phyloP scores from a whole-genome alignment of 2,329 filamentous ascomycete species.

The Diaporthe caulivora region DNA sequence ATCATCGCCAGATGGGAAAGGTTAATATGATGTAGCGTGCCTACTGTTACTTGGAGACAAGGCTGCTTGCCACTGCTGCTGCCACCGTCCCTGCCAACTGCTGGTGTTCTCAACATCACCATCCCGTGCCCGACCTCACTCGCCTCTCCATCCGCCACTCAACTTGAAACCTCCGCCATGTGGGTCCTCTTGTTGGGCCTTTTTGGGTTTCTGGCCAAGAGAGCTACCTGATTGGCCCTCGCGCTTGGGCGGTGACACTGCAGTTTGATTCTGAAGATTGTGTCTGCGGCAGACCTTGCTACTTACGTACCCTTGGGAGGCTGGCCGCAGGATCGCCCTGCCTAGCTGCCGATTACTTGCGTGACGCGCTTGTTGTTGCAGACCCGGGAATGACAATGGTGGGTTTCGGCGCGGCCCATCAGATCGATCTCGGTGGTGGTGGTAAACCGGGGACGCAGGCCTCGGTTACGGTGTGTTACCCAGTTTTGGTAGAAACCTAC shows the following conservation, averaged over 20 bases:
- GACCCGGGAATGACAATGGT: neutral
- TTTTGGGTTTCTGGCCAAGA: neutral
- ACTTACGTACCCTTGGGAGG: neutral
- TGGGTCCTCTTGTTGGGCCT: slow-evolving; percentile 8
- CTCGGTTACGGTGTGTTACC: neutral
- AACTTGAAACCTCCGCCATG: slow-evolving; percentile 28
- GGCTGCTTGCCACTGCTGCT: no score
- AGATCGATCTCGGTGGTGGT: neutral
- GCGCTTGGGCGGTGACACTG: slow-evolving; percentile 21
- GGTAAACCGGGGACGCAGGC: neutral
- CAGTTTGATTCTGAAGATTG: slow-evolving; percentile 18
- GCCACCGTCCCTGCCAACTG: no score
- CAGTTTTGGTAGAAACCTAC: neutral
- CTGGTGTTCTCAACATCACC: neutral
- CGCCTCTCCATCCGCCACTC: neutral
- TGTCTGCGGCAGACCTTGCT: neutral
- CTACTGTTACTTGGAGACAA: slow-evolving; percentile 17
- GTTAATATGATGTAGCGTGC: slow-evolving; percentile 23
- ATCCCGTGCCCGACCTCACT: no score
- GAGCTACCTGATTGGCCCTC: slow-evolving; percentile 13
- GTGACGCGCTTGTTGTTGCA: neutral
- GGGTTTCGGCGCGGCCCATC: neutral
- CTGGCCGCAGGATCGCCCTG: neutral
- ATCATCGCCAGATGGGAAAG: neutral
- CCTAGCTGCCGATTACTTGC: neutral